Percentiles rank a stretch among this genome's conserved stretches.
Conservation (phyloP, 148 eudicot genomes). For the Vaccinium vitisidaea region DNA sequence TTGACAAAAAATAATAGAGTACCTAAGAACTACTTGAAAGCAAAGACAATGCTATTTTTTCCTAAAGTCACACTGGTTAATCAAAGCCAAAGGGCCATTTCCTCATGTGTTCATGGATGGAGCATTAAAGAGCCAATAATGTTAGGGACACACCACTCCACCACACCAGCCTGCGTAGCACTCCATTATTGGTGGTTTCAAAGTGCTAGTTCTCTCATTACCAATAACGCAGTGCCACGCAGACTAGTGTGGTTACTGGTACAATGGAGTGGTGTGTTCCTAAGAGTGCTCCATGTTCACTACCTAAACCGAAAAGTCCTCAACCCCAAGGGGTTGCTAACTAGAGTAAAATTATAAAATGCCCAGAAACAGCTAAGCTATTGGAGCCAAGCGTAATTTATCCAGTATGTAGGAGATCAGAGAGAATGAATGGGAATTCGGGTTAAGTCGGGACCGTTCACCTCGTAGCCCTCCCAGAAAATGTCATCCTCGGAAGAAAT, state of each 20-base stretch:
- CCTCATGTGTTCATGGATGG: background rate
- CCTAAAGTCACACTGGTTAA: background rate
- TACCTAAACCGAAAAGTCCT: background rate
- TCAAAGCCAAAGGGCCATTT: background rate
- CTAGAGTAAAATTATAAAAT: background rate
- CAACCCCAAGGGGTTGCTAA: background rate
- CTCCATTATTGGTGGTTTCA: too few relatives aligned
- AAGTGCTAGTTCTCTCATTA: too few relatives aligned
- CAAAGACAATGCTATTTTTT: background rate
- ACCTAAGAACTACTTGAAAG: background rate
- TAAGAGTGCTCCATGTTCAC: background rate
- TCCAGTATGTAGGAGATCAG: background rate
- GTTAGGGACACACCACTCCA: too few relatives aligned
- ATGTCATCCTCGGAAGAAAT: background rate
- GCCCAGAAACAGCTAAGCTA: background rate
- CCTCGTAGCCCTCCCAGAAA: background rate
- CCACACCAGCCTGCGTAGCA: too few relatives aligned
- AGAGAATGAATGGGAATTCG: background rate
- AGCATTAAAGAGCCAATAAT: background rate
- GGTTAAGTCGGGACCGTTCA: background rate
- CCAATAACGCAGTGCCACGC: too few relatives aligned
- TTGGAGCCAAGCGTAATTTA: background rate
- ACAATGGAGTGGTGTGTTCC: too few relatives aligned
- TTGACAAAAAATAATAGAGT: background rate
- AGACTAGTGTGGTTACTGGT: too few relatives aligned